A percentile compares a stretch with the other conserved stretches of the same genome.
phyloP scores from a whole-genome alignment of 768 basidiomycete genomes.

The Calocera cornea region DNA sequence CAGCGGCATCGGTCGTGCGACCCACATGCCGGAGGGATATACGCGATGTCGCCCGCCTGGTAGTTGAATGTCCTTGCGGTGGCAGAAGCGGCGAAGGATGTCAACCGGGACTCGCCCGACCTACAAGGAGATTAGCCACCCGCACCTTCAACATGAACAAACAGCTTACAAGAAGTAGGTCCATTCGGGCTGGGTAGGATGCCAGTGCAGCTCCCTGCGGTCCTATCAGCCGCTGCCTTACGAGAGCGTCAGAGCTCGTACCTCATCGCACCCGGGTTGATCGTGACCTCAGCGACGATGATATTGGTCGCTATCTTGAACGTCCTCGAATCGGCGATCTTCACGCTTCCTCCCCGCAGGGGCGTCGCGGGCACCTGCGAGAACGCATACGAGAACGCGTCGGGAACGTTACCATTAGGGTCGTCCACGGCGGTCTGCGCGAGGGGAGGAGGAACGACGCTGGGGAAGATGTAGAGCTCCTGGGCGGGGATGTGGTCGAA shows the following conservation, averaged over 20 bases:
- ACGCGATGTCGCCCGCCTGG: conserved; percentile 45
- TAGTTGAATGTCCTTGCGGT: conserved; percentile 50
- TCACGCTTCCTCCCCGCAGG: conserved; percentile 43
- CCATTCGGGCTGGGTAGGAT: conserved; percentile 37
- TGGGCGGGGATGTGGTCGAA: conserved; percentile 42
- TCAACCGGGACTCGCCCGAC: conserved; percentile 41
- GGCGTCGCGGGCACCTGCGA: conserved; percentile 34
- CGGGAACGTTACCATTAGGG: conserved; percentile 37
- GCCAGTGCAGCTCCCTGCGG: conserved; percentile 50
- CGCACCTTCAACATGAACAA: too few species aligned
- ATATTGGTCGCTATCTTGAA: conserved; percentile 43
- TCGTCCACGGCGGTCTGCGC: conserved; percentile 20
- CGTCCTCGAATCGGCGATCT: conserved; percentile 42
- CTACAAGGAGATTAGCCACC: conserved; percentile 21
- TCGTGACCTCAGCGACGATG: conserved; percentile 42
- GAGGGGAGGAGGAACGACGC: conserved; percentile 16
- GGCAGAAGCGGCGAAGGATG: conserved; percentile 39
- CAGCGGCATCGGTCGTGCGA: background rate
- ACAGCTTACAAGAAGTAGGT: conserved; percentile 23
- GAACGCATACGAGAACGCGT: conserved; percentile 42
- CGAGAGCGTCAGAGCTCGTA: conserved; percentile 15
- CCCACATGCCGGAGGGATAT: conserved; percentile 12
- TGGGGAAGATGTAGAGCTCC: conserved; percentile 44
- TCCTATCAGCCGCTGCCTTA: background rate
- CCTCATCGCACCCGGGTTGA: conserved; percentile 51